Conservation (phyloP, 805 yeast species). For the Wickerhamomyces bovis region DNA sequence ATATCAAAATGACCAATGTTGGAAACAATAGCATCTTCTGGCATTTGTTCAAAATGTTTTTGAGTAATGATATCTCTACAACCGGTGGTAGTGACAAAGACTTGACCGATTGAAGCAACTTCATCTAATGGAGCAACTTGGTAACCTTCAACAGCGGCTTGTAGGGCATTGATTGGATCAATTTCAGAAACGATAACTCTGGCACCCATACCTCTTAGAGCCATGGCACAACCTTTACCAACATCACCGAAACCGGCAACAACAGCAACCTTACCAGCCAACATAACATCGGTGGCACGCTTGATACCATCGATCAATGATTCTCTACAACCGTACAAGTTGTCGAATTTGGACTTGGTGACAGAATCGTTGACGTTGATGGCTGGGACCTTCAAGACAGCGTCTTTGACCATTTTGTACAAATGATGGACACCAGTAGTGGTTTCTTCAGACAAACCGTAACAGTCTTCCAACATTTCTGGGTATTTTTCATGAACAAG, state of each 20-base stretch:
- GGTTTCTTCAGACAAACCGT: conserved; percentile 97
- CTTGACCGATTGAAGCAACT: conserved; percentile 89
- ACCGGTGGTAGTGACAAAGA: conserved; percentile 98
- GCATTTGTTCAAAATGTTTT: conserved; percentile 84
- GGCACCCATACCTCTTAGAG: conserved; percentile 98
- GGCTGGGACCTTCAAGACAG: conserved; percentile 93
- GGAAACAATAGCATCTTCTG: conserved; percentile 98
- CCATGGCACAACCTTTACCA: conserved; percentile 99
- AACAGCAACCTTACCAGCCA: conserved; percentile 98
- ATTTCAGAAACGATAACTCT: conserved; percentile 95
- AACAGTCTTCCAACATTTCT: conserved; percentile 92
- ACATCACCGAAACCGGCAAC: conserved; percentile 99
- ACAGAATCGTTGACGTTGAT: conserved; percentile 98
- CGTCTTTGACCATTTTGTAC: conserved; percentile 91
- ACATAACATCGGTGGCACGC: conserved; percentile 99
- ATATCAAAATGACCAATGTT: conserved; percentile 99
- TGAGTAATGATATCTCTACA: conserved; percentile 96
- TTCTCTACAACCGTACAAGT: conserved; percentile 99
- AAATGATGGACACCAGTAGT: conserved; percentile 99
- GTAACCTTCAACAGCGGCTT: conserved; percentile 98
- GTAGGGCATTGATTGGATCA: conserved; percentile 98
- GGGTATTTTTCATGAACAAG: conserved; percentile 97
- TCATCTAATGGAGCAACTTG: conserved; percentile 94
- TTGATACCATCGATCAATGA: conserved; percentile 97
- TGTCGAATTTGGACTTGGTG: conserved; percentile 93